Conservation (phyloP, 2,329 filamentous ascomycete genomes). For the Aspergillus fructus region DNA sequence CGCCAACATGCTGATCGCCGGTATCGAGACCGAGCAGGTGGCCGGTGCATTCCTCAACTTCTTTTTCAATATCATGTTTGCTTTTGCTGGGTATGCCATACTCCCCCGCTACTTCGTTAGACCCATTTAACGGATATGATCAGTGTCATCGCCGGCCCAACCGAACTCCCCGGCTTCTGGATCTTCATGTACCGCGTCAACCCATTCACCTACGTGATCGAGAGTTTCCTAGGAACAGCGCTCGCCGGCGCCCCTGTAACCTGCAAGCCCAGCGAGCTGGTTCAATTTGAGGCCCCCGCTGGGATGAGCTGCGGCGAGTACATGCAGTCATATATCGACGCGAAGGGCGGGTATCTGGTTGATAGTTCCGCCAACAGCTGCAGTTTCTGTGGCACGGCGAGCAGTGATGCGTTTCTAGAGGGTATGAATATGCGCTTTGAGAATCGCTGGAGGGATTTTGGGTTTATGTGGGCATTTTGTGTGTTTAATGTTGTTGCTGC, state of each 20-base stretch:
- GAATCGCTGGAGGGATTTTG: constrained; percentile 66
- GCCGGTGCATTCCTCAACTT: constrained; percentile 64
- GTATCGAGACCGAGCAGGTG: constrained; percentile 66
- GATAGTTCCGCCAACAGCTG: constrained; percentile 32
- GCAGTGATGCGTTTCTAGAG: constrained; percentile 50
- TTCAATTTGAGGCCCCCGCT: constrained; percentile 49
- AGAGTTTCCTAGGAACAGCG: constrained; percentile 42
- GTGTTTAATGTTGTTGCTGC: constrained; percentile 62
- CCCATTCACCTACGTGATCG: constrained; percentile 64
- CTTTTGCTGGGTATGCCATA: constrained; percentile 52
- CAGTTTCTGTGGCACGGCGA: constrained; percentile 48
- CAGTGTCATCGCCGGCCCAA: constrained; percentile 52
- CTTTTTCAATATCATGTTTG: constrained; percentile 57
- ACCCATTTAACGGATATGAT: no score
- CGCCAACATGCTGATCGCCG: constrained; percentile 71
- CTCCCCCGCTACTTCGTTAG: no score
- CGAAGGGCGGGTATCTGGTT: no score
- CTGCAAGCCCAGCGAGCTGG: constrained; percentile 33
- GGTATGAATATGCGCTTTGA: constrained; percentile 42
- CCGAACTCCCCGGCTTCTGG: constrained; percentile 68
- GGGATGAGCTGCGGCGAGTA: no score
- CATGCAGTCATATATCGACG: no score
- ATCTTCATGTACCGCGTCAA: constrained; percentile 73
- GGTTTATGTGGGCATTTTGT: constrained; percentile 67
- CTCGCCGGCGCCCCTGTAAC: constrained; percentile 28